Evolutionary conservation across 1,284 basidiomycete genomes (phyloP).

Genomic region (Tilletia caries): DNA sequence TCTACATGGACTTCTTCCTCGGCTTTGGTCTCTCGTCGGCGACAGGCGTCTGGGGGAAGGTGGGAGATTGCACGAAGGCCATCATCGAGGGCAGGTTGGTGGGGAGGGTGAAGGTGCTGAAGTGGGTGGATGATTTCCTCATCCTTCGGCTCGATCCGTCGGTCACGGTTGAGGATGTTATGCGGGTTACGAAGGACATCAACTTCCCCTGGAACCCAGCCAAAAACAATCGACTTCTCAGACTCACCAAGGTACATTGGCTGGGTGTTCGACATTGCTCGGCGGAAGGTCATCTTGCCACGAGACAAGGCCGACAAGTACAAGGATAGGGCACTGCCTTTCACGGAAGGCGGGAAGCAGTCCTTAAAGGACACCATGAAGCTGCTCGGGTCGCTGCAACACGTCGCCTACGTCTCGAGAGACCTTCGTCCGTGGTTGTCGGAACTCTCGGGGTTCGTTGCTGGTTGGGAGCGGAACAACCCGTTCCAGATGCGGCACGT

Average conservation of each 20-base stretch:
- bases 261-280: neutral
- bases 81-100: neutral
- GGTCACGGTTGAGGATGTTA: no score
- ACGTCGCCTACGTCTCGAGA: neutral
- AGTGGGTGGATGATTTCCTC: slow-evolving; percentile 6
- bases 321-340: neutral
- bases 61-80: neutral
- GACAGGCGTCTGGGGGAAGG: neutral
- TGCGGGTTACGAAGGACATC: neutral
- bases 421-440: neutral
- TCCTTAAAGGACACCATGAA: neutral
- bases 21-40: neutral
- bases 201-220: neutral
- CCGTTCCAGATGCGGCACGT: no score
- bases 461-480: neutral
- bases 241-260: neutral
- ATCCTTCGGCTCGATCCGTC: neutral
- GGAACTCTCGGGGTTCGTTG: neutral
- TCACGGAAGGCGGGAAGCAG: neutral
- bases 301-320: neutral
- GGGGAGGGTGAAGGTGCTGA: neutral
- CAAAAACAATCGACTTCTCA: neutral
- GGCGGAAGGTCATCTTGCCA: neutral
- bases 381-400: neutral
- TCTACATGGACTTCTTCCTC: neutral